Evolutionary conservation across 2,329 filamentous ascomycete species (phyloP).

Genomic region (Trichoderma arundinaceum): DNA sequence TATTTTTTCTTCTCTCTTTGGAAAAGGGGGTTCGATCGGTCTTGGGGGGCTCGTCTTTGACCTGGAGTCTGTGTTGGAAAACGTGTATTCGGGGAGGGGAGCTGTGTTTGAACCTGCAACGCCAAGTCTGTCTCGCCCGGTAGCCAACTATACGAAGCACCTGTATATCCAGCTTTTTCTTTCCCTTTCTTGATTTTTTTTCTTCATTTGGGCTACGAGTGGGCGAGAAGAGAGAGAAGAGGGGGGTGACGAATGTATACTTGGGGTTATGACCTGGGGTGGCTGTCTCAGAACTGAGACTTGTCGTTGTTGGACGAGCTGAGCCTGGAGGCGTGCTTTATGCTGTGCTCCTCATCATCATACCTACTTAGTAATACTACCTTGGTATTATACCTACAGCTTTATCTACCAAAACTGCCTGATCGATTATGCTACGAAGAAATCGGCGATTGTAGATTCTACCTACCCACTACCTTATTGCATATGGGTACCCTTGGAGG

Average conservation of each 20-base stretch:
- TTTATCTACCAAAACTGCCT: not conserved
- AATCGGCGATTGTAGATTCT: not conserved
- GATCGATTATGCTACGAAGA: not conserved
- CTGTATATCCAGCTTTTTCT: conserved; percentile 27
- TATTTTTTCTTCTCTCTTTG: conserved; percentile 22
- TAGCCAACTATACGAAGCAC: conserved; percentile 32
- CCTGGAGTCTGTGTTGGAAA: conserved; percentile 30
- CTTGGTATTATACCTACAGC: not conserved
- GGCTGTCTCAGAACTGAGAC: conserved; percentile 3
- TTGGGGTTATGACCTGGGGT: conserved; percentile 2
- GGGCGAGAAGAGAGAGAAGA: not conserved
- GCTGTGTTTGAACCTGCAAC: conserved; percentile 27
- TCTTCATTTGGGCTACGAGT: conserved; percentile 8
- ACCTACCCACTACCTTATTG: not conserved
- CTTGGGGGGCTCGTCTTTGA: conserved; percentile 19
- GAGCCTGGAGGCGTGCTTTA: conserved; percentile 2
- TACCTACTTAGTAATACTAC: not conserved
- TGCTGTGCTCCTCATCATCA: conserved; percentile 17
- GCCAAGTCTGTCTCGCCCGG: conserved; percentile 25
- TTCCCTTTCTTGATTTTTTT: not conserved
- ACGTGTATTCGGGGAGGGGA: conserved; percentile 18
- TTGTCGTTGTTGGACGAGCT: not conserved
- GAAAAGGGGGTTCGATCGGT: conserved; percentile 18
- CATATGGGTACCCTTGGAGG: no score
- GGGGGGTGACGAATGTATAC: conserved; percentile 11